phyloP scores from a whole-genome alignment of 306 rosid species.

The Luffa aegyptiaca region DNA sequence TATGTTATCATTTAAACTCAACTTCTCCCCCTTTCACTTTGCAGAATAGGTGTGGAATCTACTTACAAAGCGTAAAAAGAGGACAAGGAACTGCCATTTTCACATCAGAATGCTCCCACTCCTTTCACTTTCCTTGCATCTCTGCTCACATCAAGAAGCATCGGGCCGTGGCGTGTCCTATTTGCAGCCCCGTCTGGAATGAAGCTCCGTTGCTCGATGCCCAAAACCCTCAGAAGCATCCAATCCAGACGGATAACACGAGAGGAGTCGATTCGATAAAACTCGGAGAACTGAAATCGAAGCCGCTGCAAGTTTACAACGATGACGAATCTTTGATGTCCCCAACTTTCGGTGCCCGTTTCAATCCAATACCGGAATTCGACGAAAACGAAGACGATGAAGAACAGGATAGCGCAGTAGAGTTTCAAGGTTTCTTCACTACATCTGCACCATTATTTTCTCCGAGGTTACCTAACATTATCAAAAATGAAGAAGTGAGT shows the following conservation, averaged over 20 bases:
- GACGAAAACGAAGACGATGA: slow-evolving; percentile 60
- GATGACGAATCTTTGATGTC: slow-evolving; percentile 86
- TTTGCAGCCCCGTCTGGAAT: slow-evolving; percentile 73
- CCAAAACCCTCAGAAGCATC: neutral
- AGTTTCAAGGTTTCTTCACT: slow-evolving; percentile 61
- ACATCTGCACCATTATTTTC: slow-evolving; percentile 19
- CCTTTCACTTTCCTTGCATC: slow-evolving; percentile 84
- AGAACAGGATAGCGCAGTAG: slow-evolving; percentile 20
- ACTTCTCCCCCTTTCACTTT: neutral
- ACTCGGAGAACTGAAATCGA: slow-evolving; percentile 36
- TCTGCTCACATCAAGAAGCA: slow-evolving; percentile 50
- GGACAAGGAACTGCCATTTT: slow-evolving; percentile 94
- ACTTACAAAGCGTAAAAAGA: slow-evolving; percentile 62
- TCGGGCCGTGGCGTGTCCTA: slow-evolving; percentile 54
- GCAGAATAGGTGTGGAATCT: slow-evolving; percentile 92
- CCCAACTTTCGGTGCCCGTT: slow-evolving; percentile 48
- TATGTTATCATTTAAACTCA: neutral
- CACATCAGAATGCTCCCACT: slow-evolving; percentile 93
- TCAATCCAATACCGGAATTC: slow-evolving; percentile 87
- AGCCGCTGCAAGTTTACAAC: slow-evolving; percentile 48
- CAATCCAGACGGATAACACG: neutral
- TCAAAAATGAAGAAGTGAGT: slow-evolving; percentile 29
- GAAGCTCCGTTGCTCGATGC: slow-evolving; percentile 51
- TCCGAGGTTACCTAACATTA: neutral
- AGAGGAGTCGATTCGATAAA: slow-evolving; percentile 8